phyloP scores from a whole-genome alignment of 495 filamentous ascomycete species.

The Penicillium roqueforti region DNA sequence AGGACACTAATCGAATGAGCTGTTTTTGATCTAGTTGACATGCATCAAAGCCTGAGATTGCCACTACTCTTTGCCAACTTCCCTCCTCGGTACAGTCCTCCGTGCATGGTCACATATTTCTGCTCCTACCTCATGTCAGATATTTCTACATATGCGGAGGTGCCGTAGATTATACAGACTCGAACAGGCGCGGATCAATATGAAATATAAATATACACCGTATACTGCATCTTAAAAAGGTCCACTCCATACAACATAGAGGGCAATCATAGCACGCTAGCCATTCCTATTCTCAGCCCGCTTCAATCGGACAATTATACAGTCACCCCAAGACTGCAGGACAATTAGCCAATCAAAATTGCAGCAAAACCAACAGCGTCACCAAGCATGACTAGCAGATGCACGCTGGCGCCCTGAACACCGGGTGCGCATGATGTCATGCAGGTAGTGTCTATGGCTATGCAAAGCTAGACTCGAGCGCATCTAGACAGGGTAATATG shows the following conservation, averaged over 20 bases:
- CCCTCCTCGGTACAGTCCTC: too few species aligned
- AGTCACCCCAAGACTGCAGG: background rate
- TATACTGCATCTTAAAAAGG: background rate
- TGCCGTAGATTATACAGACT: too few species aligned
- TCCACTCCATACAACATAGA: too few species aligned
- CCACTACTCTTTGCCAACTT: too few species aligned
- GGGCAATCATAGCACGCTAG: background rate
- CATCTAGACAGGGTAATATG: background rate
- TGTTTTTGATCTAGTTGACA: background rate
- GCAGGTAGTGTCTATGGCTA: background rate
- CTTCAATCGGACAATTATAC: background rate
- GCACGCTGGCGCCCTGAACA: background rate
- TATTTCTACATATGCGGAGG: too few species aligned
- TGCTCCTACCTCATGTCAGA: too few species aligned
- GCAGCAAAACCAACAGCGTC: conserved; percentile 6
- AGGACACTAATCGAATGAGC: background rate
- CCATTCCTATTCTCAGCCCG: background rate
- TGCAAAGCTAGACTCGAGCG: background rate
- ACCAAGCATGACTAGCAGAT: background rate
- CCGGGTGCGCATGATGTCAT: conserved; percentile 5
- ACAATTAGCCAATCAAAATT: background rate
- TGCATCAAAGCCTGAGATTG: background rate
- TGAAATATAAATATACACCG: background rate
- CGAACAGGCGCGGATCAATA: background rate
- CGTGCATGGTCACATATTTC: background rate